Conservation (phyloP, 2,329 filamentous ascomycete genomes). For the Hirsutella rhossiliensis region DNA sequence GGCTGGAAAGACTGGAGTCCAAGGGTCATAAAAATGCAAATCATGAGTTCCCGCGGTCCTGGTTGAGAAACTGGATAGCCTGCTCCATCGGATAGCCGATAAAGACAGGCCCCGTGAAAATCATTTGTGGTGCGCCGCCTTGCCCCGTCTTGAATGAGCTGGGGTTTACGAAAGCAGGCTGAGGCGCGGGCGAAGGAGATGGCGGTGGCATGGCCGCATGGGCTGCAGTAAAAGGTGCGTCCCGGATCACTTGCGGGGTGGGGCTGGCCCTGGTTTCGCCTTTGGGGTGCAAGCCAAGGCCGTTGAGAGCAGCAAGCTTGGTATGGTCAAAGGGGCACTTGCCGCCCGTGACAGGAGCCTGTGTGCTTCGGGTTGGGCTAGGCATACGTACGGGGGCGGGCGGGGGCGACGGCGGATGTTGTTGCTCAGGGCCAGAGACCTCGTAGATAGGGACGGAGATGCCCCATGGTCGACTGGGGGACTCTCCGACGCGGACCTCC, state of each 20-base stretch:
- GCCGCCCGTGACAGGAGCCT: conserved; percentile 18
- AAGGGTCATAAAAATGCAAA: neutral
- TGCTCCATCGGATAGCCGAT: conserved; percentile 83
- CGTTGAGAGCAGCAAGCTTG: conserved; percentile 26
- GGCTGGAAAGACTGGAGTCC: too few relatives aligned
- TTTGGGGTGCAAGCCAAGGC: conserved; percentile 6
- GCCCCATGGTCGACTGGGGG: conserved; percentile 85
- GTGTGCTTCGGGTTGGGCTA: conserved; percentile 17
- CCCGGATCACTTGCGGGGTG: conserved; percentile 3
- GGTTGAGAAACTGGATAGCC: conserved; percentile 62
- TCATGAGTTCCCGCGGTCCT: conserved; percentile 27
- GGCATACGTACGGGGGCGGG: conserved; percentile 44
- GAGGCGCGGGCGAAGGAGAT: conserved; percentile 11
- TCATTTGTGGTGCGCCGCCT: conserved; percentile 48
- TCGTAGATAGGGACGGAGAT: conserved; percentile 63
- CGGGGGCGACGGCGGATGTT: conserved; percentile 40
- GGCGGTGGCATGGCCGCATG: conserved; percentile 5
- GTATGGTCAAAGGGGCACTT: conserved; percentile 50
- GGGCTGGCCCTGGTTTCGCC: conserved; percentile 5
- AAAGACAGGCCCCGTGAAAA: conserved; percentile 89
- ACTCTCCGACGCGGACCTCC: conserved; percentile 87
- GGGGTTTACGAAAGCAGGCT: conserved; percentile 42
- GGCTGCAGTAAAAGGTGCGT: conserved; percentile 10
- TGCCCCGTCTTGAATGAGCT: conserved; percentile 18
- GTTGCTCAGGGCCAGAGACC: conserved; percentile 19